Base-by-base conservation (phyloP, 495 filamentous ascomycete genomes). In the Aspergillus sclerotiicarbonarius region DNA sequence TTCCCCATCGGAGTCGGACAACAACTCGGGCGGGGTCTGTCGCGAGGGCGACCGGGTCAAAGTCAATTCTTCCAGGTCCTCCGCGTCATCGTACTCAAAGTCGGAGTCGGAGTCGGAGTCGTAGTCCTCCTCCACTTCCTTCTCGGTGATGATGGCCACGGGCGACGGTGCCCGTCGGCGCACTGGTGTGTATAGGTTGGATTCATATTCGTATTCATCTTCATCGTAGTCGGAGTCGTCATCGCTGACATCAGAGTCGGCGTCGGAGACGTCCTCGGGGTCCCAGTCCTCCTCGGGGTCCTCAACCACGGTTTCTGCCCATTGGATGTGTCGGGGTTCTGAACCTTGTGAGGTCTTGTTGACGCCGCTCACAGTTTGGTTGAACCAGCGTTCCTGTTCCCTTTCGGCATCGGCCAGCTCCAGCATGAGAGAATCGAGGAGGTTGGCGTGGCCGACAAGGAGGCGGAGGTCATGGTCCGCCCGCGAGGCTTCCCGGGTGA, bases 311-410 rank as follows among this genome's bases (percentile, higher is more conserved):
- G 83, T 77, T 62, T 96, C 90, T 44, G 90, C 88, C 90, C 90
- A 96, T 84, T 93, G 87, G 68, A 96, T 85, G 80, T 90, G 90
- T 63, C 79, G 80, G 44, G 87, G 79, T 59, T 83, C 80, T 53
- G 80, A 75, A 59, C 82, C 80, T 53, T 76, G 73, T 48, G 70
- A 67, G 56, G 74, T 67, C 66, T 80, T 77, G 71, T 72, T 74
- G 63, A 89, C 90, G 65, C 87, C 88, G 70, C 80, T 84, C 74
- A 97, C 90, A 58, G 90, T 91, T 75, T 93, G 86, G 84, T 97
- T 92, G 86, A 97, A 98, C 95, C 95, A 98, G 53, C 82, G 87
- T 75, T 98, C 94, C 73, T 98, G 94, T 71, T 98, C 92, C 59
- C 85, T 83, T 79, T 98, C 95, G 67, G 95, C 94, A 41, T 95